phyloP scores from a whole-genome alignment of 257 asterid genomes.

The Paraleonurus japonicus region DNA sequence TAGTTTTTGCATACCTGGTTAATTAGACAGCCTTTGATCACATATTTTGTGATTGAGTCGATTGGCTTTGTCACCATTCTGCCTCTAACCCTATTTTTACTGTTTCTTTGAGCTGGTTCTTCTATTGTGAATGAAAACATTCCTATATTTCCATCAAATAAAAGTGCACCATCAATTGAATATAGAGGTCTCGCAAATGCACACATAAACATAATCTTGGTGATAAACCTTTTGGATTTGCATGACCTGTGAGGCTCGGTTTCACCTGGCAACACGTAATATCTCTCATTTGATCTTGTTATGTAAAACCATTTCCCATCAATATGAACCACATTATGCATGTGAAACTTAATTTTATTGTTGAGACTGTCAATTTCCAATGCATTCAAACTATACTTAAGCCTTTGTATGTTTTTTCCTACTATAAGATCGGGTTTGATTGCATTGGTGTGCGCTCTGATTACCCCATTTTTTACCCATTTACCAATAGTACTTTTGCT shows the following conservation, averaged over 20 bases:
- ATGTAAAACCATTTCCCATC: not conserved
- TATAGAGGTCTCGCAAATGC: not conserved
- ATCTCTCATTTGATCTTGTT: not conserved
- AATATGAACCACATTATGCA: not conserved
- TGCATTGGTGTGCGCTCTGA: not conserved
- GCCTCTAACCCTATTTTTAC: not conserved
- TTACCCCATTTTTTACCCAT: not conserved
- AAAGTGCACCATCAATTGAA: not conserved
- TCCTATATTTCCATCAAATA: not conserved
- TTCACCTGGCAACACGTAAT: not conserved
- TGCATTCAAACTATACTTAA: not conserved
- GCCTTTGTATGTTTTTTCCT: not conserved
- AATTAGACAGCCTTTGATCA: not conserved
- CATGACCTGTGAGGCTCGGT: not conserved
- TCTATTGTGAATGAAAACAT: not conserved
- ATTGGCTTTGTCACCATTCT: not conserved
- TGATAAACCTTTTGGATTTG: not conserved
- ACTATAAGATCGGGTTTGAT: not conserved
- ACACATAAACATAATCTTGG: not conserved
- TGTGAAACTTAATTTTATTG: not conserved
- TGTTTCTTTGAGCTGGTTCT: not conserved
- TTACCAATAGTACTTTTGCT: not conserved
- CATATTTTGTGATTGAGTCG: too few relatives aligned
- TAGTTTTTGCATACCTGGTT: too few relatives aligned
- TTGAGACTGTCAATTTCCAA: not conserved